Evolutionary conservation across 1,284 basidiomycete genomes (phyloP), one percentile per base, ranked within the genome.

Genomic region (Sporisorium reilianum): DNA sequence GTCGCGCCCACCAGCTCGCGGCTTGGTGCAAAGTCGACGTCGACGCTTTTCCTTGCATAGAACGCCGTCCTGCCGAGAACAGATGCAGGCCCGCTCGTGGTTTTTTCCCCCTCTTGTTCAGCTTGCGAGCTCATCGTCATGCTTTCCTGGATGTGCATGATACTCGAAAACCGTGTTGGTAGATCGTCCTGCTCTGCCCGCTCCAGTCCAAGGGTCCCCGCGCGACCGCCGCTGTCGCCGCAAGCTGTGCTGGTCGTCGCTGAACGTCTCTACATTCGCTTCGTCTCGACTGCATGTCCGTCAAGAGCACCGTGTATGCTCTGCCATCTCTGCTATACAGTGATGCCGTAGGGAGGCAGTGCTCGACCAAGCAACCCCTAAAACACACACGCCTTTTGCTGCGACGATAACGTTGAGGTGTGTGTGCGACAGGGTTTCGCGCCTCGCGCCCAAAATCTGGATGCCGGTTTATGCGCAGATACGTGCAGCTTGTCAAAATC

Each of bases 401-500:
- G n/a, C 46, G 16, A 48, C 46, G 46, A 48, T 48, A 48, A 41
- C 26, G 46, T n/a, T n/a, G n/a, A n/a, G n/a, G n/a, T n/a, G n/a
- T 30, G 48, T 50, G 28, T 36, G 30, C 48, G 32, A 50, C 7
- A 32, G 18, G 32, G 36, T 34, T 45, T 56, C 44, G 45, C 36
- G 44, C 55, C 34, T 20, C 45, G 23, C 45, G 34, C 32, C 32
- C 12, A 30, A 44, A 55, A 49, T 40, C 51, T 55, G 53, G 51
- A 45, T 38, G 40, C n/a, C 28, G 32, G 7, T 51, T 45, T 44
- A 46, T 40, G 51, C 64, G 32, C 38, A 44, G 53, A 50, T 55
- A 45, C 64, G 53, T 59, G 52, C 42, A 34, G 46, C 41, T 45
- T 58, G 59, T 58, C 54, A 56, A 68, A 62, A 59, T 68, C 59